Conservation (phyloP, 1,284 basidiomycete genomes). For the Ustilago lituana region DNA sequence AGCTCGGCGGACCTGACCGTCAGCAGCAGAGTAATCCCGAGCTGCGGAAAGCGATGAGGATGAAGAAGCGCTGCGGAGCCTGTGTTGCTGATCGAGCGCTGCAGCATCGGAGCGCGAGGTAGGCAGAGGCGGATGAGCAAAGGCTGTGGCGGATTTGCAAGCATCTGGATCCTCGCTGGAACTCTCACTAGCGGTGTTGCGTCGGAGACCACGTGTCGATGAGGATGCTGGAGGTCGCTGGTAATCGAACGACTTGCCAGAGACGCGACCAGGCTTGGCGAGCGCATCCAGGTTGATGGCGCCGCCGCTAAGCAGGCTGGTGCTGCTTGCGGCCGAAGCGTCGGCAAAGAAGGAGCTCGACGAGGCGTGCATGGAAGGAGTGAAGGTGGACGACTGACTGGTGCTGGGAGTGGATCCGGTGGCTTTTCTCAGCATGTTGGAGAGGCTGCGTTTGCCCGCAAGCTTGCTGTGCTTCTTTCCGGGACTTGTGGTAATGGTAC, state of each 20-base stretch:
- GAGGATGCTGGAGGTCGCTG: constrained; percentile 20
- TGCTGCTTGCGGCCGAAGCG: constrained; percentile 12
- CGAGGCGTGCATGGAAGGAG: constrained; percentile 10
- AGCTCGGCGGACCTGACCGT: constrained; percentile 6
- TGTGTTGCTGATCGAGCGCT: constrained; percentile 12
- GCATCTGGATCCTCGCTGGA: constrained; percentile 26
- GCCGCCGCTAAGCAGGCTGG: constrained; percentile 7
- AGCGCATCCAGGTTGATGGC: constrained; percentile 35
- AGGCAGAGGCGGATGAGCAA: constrained; percentile 4
- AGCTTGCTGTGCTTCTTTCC: constrained; percentile 31
- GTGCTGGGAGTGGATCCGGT: constrained; percentile 17
- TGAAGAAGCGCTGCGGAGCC: constrained; percentile 32
- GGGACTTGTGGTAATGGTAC: constrained; percentile 25
- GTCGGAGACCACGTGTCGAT: constrained; percentile 6
- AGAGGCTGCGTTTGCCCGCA: constrained; percentile 48
- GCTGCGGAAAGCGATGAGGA: constrained; percentile 35
- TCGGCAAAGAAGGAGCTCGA: constrained; percentile 26
- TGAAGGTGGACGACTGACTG: background rate
- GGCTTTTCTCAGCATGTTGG: constrained; percentile 55
- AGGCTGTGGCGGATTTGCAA: background rate
- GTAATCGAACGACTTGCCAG: constrained; percentile 32
- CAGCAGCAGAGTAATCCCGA: constrained; percentile 8
- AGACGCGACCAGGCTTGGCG: constrained; percentile 26
- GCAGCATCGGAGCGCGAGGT: constrained; percentile 15
- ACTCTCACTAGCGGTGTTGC: constrained; percentile 22